Evolutionary conservation across 2,329 filamentous ascomycete species (phyloP).

Genomic region (Claviceps fusiformis): DNA sequence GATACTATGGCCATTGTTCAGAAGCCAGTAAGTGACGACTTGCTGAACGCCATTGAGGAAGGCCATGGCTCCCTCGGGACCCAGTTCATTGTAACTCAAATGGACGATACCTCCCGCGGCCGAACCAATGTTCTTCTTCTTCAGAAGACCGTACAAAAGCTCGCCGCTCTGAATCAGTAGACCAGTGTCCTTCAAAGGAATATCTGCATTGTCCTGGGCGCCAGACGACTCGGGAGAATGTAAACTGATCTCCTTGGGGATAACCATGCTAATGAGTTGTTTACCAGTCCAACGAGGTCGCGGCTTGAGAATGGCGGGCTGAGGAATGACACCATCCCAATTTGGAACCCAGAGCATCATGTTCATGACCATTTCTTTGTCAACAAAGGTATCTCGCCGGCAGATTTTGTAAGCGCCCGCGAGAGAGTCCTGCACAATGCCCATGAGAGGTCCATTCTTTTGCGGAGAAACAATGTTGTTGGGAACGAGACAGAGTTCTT

Average conservation of each 20-base stretch:
- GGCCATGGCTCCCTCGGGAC: constrained; percentile 69
- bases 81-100: constrained; percentile 90
- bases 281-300: constrained; percentile 94
- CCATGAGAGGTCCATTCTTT: constrained; percentile 94
- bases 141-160: constrained; percentile 78
- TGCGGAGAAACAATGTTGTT: constrained; percentile 97
- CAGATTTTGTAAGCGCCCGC: constrained; percentile 96
- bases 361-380: constrained; percentile 89
- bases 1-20: constrained; percentile 94
- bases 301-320: constrained; percentile 88
- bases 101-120: constrained; percentile 84
- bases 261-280: constrained; percentile 87
- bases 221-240: constrained; percentile 41
- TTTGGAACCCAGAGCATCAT: constrained; percentile 93
- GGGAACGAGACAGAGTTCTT: constrained; percentile 92
- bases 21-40: constrained; percentile 92
- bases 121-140: constrained; percentile 90
- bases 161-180: constrained; percentile 76
- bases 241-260: constrained; percentile 76
- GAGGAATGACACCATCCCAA: constrained; percentile 91
- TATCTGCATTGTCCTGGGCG: constrained; percentile 35
- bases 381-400: constrained; percentile 80
- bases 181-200: constrained; percentile 60
- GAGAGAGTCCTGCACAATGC: constrained; percentile 96
- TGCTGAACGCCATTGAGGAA: constrained; percentile 95